phyloP scores from a whole-genome alignment of 1,284 basidiomycete species.

The Calocybe gambosa region DNA sequence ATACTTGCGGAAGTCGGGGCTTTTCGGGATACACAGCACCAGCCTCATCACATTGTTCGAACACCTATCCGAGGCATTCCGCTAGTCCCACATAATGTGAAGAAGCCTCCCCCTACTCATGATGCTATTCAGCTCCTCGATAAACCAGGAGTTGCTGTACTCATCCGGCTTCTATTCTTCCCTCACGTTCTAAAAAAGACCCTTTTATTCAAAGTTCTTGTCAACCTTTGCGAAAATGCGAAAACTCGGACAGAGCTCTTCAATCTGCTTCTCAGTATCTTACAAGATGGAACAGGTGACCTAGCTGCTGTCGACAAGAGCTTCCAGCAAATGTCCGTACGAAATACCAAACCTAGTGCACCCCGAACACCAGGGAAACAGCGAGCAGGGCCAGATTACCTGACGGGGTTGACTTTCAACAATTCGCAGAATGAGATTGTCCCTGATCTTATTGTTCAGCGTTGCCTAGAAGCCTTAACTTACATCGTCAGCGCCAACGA shows the following conservation, averaged over 20 bases:
- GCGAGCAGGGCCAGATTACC: slow-evolving; percentile 48
- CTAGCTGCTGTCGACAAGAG: slow-evolving; percentile 89
- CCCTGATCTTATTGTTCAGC: slow-evolving; percentile 87
- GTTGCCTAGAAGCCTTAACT: slow-evolving; percentile 84
- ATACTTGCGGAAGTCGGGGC: slow-evolving; percentile 78
- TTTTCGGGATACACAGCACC: slow-evolving; percentile 48
- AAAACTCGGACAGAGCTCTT: slow-evolving; percentile 91
- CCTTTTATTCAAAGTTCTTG: slow-evolving; percentile 84
- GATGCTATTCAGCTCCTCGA: slow-evolving; percentile 96
- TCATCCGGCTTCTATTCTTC: slow-evolving; percentile 94
- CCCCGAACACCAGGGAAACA: slow-evolving; percentile 71
- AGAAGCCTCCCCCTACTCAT: slow-evolving; percentile 52
- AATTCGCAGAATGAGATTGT: slow-evolving; percentile 77
- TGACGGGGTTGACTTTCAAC: slow-evolving; percentile 47
- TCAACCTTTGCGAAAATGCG: slow-evolving; percentile 93
- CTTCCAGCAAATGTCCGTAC: slow-evolving; percentile 87
- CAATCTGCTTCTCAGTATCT: slow-evolving; percentile 85
- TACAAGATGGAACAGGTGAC: slow-evolving; percentile 94
- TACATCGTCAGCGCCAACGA: slow-evolving; percentile 85
- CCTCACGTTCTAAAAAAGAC: slow-evolving; percentile 88
- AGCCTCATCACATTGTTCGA: slow-evolving; percentile 35
- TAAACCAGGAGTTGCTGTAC: slow-evolving; percentile 82
- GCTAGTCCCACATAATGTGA: slow-evolving; percentile 30
- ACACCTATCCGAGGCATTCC: slow-evolving; percentile 26
- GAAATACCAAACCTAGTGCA: slow-evolving; percentile 58